phyloP scores from a whole-genome alignment of 495 filamentous ascomycete genomes.

The Glarea lozoyensis region DNA sequence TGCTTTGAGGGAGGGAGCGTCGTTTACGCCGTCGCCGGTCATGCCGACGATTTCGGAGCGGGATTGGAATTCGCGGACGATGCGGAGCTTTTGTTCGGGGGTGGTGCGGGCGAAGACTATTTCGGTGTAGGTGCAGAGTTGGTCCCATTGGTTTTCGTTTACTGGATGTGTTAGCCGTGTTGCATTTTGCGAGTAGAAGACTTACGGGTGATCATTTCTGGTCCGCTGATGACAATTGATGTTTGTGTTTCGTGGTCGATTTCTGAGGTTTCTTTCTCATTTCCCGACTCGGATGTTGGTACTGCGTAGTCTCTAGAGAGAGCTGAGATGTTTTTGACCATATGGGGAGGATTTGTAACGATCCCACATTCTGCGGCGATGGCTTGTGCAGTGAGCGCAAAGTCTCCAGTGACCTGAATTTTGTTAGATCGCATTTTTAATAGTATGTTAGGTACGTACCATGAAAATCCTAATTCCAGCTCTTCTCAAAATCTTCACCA shows the following conservation, averaged over 20 bases:
- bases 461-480: conserved; percentile 60
- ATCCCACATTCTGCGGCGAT: conserved; percentile 62
- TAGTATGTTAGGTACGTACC: conserved; percentile 21
- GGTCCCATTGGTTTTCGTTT: conserved; percentile 47
- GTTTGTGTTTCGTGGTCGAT: conserved; percentile 8
- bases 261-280: conserved; percentile 7
- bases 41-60: conserved; percentile 35
- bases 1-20: conserved; percentile 46
- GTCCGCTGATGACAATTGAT: conserved; percentile 38
- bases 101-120: conserved; percentile 65
- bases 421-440: conserved; percentile 2
- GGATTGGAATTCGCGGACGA: conserved; percentile 57
- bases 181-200: too few species aligned
- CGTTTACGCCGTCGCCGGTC: conserved; percentile 53
- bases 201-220: conserved; percentile 46
- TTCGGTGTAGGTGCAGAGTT: conserved; percentile 47
- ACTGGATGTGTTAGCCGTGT: too few species aligned
- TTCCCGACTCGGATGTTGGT: conserved; percentile 1
- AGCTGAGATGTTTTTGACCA: conserved; percentile 27
- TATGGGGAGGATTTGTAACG: conserved; percentile 33
- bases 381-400: conserved; percentile 58
- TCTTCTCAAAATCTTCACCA: conserved; percentile 45
- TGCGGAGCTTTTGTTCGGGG: conserved; percentile 67
- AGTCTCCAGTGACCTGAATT: conserved; percentile 57
- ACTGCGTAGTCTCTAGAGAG: conserved; percentile 26